Evolutionary conservation across 805 yeast genomes (phyloP).

Genomic region (Suhomyces xylopsoci): DNA sequence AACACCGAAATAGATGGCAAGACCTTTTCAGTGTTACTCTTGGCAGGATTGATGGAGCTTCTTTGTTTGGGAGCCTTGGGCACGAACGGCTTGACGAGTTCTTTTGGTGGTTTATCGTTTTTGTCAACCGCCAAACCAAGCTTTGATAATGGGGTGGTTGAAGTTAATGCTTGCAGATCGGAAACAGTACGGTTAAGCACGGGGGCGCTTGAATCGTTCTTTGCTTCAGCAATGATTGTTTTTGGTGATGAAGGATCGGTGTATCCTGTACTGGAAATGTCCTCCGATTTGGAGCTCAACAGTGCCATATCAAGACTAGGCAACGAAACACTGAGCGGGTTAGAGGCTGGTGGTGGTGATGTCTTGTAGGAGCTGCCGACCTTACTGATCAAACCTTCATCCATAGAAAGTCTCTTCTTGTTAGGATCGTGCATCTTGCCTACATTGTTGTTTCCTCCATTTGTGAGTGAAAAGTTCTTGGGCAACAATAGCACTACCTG

Average conservation of each 20-base stretch:
- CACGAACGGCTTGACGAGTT: neutral
- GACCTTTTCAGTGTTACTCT: conserved; percentile 54
- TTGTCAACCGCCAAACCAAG: neutral
- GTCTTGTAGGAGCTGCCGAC: conserved; percentile 1
- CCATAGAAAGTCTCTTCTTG: conserved; percentile 27
- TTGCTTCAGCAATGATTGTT: neutral
- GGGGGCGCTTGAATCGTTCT: neutral
- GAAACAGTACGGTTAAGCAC: neutral
- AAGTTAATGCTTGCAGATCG: neutral
- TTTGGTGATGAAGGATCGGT: neutral
- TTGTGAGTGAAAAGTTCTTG: conserved; percentile 39
- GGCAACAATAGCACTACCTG: conserved; percentile 51
- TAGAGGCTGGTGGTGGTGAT: conserved; percentile 1
- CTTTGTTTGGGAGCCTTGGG: neutral
- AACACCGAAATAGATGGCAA: conserved; percentile 86
- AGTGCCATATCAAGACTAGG: neutral
- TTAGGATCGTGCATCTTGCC: conserved; percentile 6
- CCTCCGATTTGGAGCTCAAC: neutral
- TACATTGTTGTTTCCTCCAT: conserved; percentile 6
- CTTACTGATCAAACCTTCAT: conserved; percentile 13
- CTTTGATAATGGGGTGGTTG: neutral
- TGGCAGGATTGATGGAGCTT: conserved; percentile 11
- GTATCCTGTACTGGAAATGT: neutral
- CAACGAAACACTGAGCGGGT: neutral
- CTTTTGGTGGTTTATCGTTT: neutral